These are phyloP conservation scores for Phytophthora chlamydospora DNA, from an alignment of 352 stramenopile genomes.

Conservation along the genomic window DNA sequence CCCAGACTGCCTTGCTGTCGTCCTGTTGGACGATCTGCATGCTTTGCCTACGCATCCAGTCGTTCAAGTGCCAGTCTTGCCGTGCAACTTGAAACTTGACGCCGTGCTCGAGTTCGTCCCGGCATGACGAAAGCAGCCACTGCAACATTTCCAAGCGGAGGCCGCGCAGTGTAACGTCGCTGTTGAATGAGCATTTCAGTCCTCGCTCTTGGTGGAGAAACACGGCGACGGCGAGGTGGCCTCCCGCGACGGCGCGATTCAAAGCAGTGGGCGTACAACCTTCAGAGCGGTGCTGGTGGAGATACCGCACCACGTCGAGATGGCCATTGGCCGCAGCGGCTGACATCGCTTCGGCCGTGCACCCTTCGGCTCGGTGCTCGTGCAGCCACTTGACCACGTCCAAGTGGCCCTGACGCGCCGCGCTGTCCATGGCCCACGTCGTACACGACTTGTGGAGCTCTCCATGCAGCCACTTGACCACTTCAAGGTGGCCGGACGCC, in stretches of 20 bases:
- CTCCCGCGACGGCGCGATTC: constrained; percentile 14
- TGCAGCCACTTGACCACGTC: constrained; percentile 30
- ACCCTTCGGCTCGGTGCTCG: constrained; percentile 16
- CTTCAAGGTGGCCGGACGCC: constrained; percentile 16
- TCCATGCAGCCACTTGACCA: constrained; percentile 29
- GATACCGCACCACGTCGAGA: constrained; percentile 19
- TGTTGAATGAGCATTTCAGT: constrained; percentile 11
- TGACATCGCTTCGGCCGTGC: constrained; percentile 22
- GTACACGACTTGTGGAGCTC: constrained; percentile 17
- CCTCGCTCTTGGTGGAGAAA: constrained; percentile 20
- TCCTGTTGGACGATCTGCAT: constrained; percentile 18
- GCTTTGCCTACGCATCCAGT: constrained; percentile 22
- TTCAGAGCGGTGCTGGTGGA: constrained; percentile 19
- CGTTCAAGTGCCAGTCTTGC: constrained; percentile 27
- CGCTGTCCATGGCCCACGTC: constrained; percentile 27
- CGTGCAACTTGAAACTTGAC: constrained; percentile 19
- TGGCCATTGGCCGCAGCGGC: constrained; percentile 24
- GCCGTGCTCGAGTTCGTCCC: constrained; percentile 8
- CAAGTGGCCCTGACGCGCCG: constrained; percentile 20
- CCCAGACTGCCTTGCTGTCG: constrained; percentile 8
- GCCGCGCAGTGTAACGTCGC: constrained; percentile 7
- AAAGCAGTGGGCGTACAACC: constrained; percentile 11
- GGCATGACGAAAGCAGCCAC: constrained; percentile 21
- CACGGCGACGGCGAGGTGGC: constrained; percentile 15
- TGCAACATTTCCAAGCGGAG: constrained; percentile 21